These are phyloP conservation scores for Mollisiaceae sp. DNA, from an alignment of 2,329 filamentous ascomycete genomes.

Conservation along the genomic window DNA sequence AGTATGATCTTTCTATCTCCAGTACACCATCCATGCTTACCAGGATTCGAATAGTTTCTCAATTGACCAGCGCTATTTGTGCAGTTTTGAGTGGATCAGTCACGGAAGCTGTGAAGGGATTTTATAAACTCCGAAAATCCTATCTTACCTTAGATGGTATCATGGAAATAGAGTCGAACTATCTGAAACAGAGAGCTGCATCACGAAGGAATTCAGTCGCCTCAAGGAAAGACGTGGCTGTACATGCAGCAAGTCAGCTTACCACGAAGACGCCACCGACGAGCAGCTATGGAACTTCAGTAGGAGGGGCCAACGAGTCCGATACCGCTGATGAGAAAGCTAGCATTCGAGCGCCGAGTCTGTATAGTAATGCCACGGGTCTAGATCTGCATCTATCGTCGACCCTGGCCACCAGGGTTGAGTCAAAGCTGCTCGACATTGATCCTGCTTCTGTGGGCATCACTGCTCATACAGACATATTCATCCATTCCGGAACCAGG, in stretches of 20 bases:
- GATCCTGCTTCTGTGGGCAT: conserved; percentile 64
- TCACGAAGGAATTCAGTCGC: conserved; percentile 26
- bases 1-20: conserved; percentile 40
- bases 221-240: conserved; percentile 15
- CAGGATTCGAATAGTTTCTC: conserved; percentile 57
- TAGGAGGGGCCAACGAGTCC: conserved; percentile 3
- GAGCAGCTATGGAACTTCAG: conserved; percentile 9
- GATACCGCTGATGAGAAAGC: conserved; percentile 21
- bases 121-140: conserved; percentile 90
- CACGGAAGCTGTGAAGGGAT: conserved; percentile 88
- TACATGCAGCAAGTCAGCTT: background rate
- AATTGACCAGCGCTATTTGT: conserved; percentile 88
- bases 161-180: conserved; percentile 72
- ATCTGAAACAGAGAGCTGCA: conserved; percentile 43
- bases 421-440: conserved; percentile 36
- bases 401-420: conserved; percentile 20
- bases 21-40: conserved; percentile 10
- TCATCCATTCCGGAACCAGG: conserved; percentile 86
- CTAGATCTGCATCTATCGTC: conserved; percentile 11
- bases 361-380: conserved; percentile 1
- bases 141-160: conserved; percentile 83
- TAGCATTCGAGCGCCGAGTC: conserved; percentile 9
- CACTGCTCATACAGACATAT: conserved; percentile 78
- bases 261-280: conserved; percentile 4
- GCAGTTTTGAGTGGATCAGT: conserved; percentile 91